Conservation (phyloP, 768 basidiomycete genomes). For the Boletellus ananas region DNA sequence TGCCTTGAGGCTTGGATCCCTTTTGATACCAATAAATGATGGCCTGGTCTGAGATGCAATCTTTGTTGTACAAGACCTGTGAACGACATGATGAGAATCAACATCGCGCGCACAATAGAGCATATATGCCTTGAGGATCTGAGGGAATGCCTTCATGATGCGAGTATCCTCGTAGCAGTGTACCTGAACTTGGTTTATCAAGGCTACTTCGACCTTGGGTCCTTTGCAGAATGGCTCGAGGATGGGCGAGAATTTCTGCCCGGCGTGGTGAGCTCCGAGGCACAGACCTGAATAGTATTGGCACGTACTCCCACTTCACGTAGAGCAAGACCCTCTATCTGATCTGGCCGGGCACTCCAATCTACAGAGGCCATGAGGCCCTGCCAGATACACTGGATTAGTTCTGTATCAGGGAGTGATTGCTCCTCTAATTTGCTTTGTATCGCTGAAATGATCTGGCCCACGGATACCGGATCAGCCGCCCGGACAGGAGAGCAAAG, state of each 20-base stretch:
- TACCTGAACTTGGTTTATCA: conserved; percentile 93
- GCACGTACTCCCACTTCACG: conserved; percentile 78
- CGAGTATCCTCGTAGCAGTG: conserved; percentile 97
- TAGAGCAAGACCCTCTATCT: conserved; percentile 84
- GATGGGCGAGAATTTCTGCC: conserved; percentile 79
- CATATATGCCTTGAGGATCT: conserved; percentile 75
- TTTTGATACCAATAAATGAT: conserved; percentile 99
- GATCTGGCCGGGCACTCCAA: conserved; percentile 86
- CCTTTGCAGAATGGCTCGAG: conserved; percentile 88
- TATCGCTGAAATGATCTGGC: conserved; percentile 73
- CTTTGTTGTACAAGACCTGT: conserved; percentile 92
- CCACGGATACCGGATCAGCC: conserved; percentile 9
- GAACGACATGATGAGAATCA: conserved; percentile 9
- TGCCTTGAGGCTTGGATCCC: conserved; percentile 92
- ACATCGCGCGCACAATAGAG: background rate
- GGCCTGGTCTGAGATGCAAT: conserved; percentile 92
- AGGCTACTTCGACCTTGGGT: conserved; percentile 86
- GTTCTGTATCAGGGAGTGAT: conserved; percentile 80
- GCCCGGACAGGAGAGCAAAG: background rate
- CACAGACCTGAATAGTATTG: background rate
- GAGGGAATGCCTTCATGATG: conserved; percentile 91
- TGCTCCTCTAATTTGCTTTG: conserved; percentile 69
- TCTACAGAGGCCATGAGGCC: conserved; percentile 86
- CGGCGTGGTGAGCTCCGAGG: background rate
- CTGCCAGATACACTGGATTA: conserved; percentile 89